phyloP scores from a whole-genome alignment of 2,329 filamentous ascomycete genomes.

The Fusarium tricinctum region DNA sequence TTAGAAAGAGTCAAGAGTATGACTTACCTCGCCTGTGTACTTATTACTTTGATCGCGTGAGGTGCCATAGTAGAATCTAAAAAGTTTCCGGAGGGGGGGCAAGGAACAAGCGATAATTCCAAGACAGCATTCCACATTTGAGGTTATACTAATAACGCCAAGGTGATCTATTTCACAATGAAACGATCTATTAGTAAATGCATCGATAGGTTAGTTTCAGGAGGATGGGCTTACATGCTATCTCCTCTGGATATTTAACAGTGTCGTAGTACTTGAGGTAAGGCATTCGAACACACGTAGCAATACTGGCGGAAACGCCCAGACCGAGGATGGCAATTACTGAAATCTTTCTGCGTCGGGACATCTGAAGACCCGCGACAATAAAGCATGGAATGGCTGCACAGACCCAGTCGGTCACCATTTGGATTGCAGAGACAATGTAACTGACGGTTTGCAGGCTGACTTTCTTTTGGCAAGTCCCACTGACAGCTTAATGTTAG shows the following conservation, averaged over 20 bases:
- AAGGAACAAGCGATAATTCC: constrained; percentile 24
- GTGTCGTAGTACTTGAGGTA: constrained; percentile 23
- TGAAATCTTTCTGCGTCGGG: constrained; percentile 13
- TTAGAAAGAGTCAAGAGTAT: background rate
- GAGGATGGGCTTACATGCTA: background rate
- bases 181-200: accelerated
- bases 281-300: constrained; percentile 20
- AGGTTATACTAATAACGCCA: constrained; percentile 22
- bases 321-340: constrained; percentile 19
- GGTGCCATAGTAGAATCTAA: constrained; percentile 24
- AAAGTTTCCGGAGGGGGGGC: constrained; percentile 6
- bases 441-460: constrained; percentile 20
- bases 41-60: constrained; percentile 2
- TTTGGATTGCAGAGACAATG: constrained; percentile 5
- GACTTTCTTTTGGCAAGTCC: constrained; percentile 9
- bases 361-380: constrained; percentile 11
- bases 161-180: constrained; percentile 10
- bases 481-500: background rate
- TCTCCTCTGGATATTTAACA: constrained; percentile 15
- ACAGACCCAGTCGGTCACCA: constrained; percentile 17
- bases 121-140: constrained; percentile 18
- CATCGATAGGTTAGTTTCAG: accelerated
- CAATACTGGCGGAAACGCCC: constrained; percentile 11
- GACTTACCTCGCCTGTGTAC: constrained; percentile 6
- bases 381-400: constrained; percentile 20